phyloP scores from a whole-genome alignment of 192 early-diverging fungal species.

The Mortierella antarctica region DNA sequence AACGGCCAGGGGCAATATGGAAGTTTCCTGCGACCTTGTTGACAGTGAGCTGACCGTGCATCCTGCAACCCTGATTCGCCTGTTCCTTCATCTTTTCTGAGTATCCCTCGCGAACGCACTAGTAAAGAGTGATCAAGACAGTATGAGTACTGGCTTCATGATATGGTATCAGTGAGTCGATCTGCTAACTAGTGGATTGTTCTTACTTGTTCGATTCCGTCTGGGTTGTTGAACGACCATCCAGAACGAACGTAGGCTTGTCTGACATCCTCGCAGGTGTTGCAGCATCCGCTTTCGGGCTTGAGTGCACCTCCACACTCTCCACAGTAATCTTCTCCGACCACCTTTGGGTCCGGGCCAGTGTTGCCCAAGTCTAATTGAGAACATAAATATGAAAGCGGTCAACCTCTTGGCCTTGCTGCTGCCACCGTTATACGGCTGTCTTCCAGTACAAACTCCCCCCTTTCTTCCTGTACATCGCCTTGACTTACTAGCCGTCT shows the following conservation, averaged over 20 bases:
- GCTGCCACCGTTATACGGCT: background rate
- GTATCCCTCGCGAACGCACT: constrained; percentile 90
- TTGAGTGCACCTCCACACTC: constrained; percentile 85
- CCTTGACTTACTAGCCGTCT: constrained; percentile 62
- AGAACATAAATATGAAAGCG: constrained; percentile 11
- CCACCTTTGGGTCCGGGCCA: constrained; percentile 40
- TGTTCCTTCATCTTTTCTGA: constrained; percentile 78
- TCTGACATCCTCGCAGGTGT: constrained; percentile 92
- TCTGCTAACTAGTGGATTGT: no score
- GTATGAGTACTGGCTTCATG: background rate
- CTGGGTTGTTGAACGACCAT: constrained; percentile 85
- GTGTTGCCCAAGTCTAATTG: constrained; percentile 62
- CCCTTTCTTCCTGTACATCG: background rate
- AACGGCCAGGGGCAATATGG: constrained; percentile 91
- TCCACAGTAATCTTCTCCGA: constrained; percentile 77
- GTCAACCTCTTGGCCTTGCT: background rate
- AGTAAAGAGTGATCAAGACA: constrained; percentile 26
- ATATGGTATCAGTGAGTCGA: background rate
- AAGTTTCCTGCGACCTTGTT: constrained; percentile 96
- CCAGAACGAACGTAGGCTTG: constrained; percentile 83
- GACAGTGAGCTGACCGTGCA: constrained; percentile 82
- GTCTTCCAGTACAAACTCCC: background rate
- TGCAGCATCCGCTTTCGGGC: constrained; percentile 87
- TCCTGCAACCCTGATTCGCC: constrained; percentile 89
- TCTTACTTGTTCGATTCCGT: constrained; percentile 78